These are phyloP conservation scores for Rhodomyrtus tomentosa DNA, from an alignment of 345 rosid species.

Conservation along the genomic window DNA sequence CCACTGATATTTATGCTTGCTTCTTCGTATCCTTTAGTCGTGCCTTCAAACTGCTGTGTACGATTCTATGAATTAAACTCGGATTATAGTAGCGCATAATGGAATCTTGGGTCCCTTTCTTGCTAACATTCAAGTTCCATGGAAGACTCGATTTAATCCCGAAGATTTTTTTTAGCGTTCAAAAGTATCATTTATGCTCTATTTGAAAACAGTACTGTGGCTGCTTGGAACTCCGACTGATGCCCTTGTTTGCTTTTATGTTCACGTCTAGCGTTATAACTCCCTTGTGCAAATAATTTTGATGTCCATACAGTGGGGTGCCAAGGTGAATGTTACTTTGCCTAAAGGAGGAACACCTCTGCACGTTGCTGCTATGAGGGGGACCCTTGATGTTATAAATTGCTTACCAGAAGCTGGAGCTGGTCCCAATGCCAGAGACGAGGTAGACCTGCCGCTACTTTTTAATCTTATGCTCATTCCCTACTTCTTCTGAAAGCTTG, in stretches of 20 bases:
- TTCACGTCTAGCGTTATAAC: background rate
- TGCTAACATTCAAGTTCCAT: background rate
- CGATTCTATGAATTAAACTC: background rate
- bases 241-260: background rate
- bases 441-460: conserved; percentile 32
- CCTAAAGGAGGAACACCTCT: conserved; percentile 85
- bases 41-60: background rate
- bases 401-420: conserved; percentile 71
- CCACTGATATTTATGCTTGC: background rate
- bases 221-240: background rate
- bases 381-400: conserved; percentile 43
- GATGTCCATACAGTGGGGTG: conserved; percentile 51
- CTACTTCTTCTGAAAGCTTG: background rate
- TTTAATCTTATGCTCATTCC: background rate
- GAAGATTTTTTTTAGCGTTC: background rate
- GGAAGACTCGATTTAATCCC: background rate
- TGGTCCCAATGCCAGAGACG: conserved; percentile 60
- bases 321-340: conserved; percentile 45
- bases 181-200: background rate
- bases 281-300: background rate
- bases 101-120: background rate
- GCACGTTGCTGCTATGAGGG: conserved; percentile 76
- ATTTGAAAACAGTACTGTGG: background rate
- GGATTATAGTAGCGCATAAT: background rate
- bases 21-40: background rate